Base-by-base conservation (phyloP, 306 rosid species). In the Quercus engelmannii region DNA sequence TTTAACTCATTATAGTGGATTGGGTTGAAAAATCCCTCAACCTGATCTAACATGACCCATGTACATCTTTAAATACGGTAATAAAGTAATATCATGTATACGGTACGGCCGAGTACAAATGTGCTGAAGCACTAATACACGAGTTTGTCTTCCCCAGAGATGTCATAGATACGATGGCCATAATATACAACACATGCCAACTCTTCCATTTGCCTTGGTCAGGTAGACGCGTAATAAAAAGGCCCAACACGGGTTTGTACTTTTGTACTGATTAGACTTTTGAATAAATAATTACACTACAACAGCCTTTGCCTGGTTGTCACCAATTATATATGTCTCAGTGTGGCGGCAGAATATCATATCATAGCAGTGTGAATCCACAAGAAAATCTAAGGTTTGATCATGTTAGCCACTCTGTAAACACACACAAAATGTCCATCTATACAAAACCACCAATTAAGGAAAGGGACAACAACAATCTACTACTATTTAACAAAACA, bases 331-430 rank as follows among this genome's bases (percentile, higher is more conserved):
- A n/a, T 30, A 3, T 12, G 15, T 41, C 23, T 6, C 7, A 7
- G 46, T 41, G 43, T 11, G 70, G 43, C 70, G 17, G 46, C 43
- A 62, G 7, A 12, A 7, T 15, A 33, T 17, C 3, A 5, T 63
- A 15, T 10, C 70, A 63, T 8, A 8, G 46, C 46, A 8, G 46
- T 7, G 20, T 26, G 18, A 17, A 64, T 17, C 6, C 46, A 30
- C 21, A 63, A 6, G 20, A 28, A 63, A 28, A 63, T 63, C 69
- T 28, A 63, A 28, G 52, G 5, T n/a, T 63, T 6, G 20, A 63
- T 63, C 69, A 63, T 76, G 35, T 43, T 56, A 73, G 84, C 83
- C 85, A 81, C 83, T 78, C 89, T 82, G 91, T 79, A 81, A 89
- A 81, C 75, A 80, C 58, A 35, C 46, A 30, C 21, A 85, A 77